Percentiles rank a stretch among this genome's conserved stretches.
phyloP scores from a whole-genome alignment of 495 filamentous ascomycete species.

The Saxispiralis lemnorum region DNA sequence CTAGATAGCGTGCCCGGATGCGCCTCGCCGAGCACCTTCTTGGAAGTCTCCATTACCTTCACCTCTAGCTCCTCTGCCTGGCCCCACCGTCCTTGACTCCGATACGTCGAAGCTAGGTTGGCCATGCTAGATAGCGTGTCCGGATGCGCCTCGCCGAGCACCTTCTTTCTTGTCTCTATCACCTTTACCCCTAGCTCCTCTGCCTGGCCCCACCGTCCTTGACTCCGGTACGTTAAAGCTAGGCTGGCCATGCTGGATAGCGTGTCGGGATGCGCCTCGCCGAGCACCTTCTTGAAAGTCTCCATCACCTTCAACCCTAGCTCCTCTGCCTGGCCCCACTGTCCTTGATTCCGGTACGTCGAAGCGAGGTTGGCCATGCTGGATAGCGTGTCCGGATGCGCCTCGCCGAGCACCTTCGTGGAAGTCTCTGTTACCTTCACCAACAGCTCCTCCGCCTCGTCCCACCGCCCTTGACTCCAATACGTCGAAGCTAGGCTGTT shows the following conservation, averaged over 20 bases:
- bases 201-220: conserved; percentile 3
- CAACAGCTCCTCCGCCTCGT: not conserved
- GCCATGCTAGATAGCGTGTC: conserved; percentile 1
- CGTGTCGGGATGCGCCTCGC: conserved; percentile 4
- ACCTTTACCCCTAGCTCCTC: not conserved
- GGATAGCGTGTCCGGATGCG: conserved; percentile 1
- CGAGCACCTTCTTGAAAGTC: conserved; percentile 1
- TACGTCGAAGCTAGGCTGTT: not conserved
- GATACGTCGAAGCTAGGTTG: not conserved
- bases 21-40: conserved; percentile 1
- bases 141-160: conserved; percentile 7
- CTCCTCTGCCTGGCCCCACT: not conserved
- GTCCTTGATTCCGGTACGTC: not conserved
- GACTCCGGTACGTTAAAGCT: no score
- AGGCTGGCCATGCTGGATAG: not conserved
- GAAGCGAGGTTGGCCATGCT: conserved; percentile 1
- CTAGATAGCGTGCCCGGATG: conserved; percentile 4
- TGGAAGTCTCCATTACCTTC: conserved; percentile 3
- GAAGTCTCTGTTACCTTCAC: not conserved
- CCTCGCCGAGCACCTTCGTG: conserved; percentile 5
- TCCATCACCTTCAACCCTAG: conserved; percentile 5
- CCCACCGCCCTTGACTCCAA: not conserved
- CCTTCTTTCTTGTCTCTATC: not conserved
- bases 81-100: not conserved
- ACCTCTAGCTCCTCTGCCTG: conserved; percentile 4